These are phyloP conservation scores for Gypsophila paniculata DNA, from an alignment of 179 eudicot species.

Conservation along the genomic window DNA sequence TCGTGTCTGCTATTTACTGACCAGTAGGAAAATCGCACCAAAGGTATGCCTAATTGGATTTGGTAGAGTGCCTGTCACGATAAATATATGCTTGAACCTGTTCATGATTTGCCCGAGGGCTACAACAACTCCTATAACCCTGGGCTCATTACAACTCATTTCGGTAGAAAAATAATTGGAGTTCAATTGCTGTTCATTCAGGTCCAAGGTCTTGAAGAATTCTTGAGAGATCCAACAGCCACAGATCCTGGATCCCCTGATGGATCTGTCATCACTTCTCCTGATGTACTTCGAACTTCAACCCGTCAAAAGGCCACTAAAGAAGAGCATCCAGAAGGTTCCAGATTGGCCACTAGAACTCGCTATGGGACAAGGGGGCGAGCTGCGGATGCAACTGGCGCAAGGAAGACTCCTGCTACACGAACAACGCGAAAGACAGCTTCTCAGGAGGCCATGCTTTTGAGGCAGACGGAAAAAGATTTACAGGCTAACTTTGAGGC, in stretches of 20 bases:
- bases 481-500: slow-evolving; percentile 33
- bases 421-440: slow-evolving; percentile 29
- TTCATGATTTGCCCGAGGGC: neutral
- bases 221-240: slow-evolving; percentile 29
- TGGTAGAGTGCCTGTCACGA: no score
- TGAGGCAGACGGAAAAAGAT: slow-evolving; percentile 16
- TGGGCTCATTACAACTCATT: neutral
- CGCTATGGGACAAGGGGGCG: slow-evolving; percentile 32
- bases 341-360: slow-evolving; percentile 38
- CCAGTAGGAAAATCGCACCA: no score
- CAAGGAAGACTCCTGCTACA: slow-evolving; percentile 28
- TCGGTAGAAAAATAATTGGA: no score
- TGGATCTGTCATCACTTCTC: slow-evolving; percentile 31
- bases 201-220: slow-evolving; percentile 80
- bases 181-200: slow-evolving; percentile 18
- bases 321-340: slow-evolving; percentile 30
- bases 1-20: neutral
- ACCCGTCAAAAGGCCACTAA: slow-evolving; percentile 33
- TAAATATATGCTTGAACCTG: neutral
- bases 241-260: slow-evolving; percentile 44
- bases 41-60: no score
- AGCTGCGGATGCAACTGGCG: slow-evolving; percentile 18
- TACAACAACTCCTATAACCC: neutral
- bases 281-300: slow-evolving; percentile 40
- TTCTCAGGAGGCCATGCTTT: slow-evolving; percentile 20